Conservation (phyloP, 805 yeast species). For the Yamadazyma nakazawae region DNA sequence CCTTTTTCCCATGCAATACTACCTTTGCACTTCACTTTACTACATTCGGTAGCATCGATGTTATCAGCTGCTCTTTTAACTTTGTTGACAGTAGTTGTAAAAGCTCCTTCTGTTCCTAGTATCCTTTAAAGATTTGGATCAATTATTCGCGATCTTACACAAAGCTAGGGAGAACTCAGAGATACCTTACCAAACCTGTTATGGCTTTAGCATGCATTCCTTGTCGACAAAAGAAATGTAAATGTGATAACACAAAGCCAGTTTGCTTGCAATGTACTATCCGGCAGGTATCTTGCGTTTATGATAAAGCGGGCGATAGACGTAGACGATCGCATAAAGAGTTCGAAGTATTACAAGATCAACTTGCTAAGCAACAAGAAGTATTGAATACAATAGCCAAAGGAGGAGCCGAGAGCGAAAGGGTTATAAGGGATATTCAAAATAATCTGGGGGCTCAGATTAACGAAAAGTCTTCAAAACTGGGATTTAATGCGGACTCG, state of each 20-base stretch:
- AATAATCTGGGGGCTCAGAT: background rate
- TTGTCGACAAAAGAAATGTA: conserved; percentile 8
- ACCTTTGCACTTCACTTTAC: no score
- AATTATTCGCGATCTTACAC: no score
- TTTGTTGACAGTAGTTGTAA: no score
- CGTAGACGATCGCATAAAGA: conserved; percentile 2
- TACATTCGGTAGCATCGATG: no score
- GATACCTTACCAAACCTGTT: no score
- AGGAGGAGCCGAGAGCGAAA: conserved; percentile 6
- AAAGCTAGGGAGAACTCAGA: no score
- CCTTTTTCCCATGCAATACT: no score
- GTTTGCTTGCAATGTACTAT: conserved; percentile 6
- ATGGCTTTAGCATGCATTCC: conserved; percentile 12
- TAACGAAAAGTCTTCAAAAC: background rate
- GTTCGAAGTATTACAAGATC: conserved; percentile 4
- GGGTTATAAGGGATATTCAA: background rate
- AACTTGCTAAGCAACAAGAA: conserved; percentile 2
- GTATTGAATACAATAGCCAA: conserved; percentile 6
- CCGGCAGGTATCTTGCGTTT: conserved; percentile 1
- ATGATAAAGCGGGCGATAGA: conserved; percentile 2
- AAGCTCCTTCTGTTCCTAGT: no score
- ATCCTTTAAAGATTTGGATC: no score
- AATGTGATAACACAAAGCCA: conserved; percentile 8
- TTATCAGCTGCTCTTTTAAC: no score
- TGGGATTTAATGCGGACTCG: background rate